These are phyloP conservation scores for Wickerhamiella sergipiensis DNA, from an alignment of 805 yeast genomes.

Conservation along the genomic window DNA sequence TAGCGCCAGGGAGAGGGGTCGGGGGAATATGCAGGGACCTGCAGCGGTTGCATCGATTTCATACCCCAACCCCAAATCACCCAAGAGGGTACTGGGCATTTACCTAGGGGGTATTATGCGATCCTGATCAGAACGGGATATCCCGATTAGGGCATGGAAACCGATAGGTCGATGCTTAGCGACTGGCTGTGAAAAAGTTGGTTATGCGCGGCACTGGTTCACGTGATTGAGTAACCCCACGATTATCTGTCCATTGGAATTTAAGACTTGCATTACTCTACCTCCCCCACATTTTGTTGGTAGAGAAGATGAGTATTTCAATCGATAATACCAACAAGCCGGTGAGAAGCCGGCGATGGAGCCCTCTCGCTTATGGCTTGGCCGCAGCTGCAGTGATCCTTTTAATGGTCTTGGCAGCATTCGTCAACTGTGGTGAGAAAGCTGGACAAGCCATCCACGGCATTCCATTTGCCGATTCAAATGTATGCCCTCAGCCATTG, in stretches of 20 bases:
- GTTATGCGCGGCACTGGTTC: not conserved
- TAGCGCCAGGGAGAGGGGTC: too few species aligned
- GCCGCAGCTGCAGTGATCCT: not conserved
- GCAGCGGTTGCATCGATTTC: not conserved
- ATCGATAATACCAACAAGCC: not conserved
- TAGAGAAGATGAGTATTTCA: not conserved
- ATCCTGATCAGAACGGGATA: too few species aligned
- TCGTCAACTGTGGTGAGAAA: not conserved
- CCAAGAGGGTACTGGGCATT: too few species aligned
- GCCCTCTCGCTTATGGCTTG: not conserved
- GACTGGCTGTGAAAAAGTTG: too few species aligned
- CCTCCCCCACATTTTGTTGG: not conserved
- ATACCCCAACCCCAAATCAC: too few species aligned
- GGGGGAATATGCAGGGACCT: not conserved
- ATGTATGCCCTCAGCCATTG: slow-evolving; percentile 8
- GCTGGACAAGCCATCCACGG: too few species aligned
- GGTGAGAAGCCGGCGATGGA: not conserved
- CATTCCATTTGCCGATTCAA: too few species aligned
- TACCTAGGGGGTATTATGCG: too few species aligned
- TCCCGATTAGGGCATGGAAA: not conserved
- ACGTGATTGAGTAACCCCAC: not conserved
- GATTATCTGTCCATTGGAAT: not conserved
- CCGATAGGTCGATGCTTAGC: too few species aligned
- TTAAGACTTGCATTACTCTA: too few species aligned
- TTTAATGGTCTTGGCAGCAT: not conserved